phyloP scores from a whole-genome alignment of 495 filamentous ascomycete species.

The Penicillium angulare region DNA sequence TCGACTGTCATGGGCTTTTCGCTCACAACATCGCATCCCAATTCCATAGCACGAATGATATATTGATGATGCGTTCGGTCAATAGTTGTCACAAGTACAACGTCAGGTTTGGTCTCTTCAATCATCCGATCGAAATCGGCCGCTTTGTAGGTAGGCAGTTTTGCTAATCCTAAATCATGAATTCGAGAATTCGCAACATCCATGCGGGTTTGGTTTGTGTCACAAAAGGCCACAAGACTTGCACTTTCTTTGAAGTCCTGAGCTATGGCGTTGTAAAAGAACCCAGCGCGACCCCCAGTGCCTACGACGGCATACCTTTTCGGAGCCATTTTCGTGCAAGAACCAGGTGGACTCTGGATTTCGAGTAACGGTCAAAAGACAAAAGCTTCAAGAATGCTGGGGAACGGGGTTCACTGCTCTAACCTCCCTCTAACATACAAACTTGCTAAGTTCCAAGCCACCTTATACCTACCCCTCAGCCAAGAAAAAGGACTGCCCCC shows the following conservation, averaged over 20 bases:
- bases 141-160: slow-evolving; percentile 50
- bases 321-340: slow-evolving; percentile 4
- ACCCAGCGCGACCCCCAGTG: slow-evolving; percentile 35
- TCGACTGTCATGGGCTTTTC: slow-evolving; percentile 64
- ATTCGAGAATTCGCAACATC: slow-evolving; percentile 27
- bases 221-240: slow-evolving; percentile 46
- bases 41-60: slow-evolving; percentile 52
- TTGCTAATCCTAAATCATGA: slow-evolving; percentile 14
- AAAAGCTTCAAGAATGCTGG: neutral
- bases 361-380: neutral
- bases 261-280: slow-evolving; percentile 57
- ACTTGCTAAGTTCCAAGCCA: too few relatives aligned
- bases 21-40: slow-evolving; percentile 55
- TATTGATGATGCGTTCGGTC: slow-evolving; percentile 58
- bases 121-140: slow-evolving; percentile 55
- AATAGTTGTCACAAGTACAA: slow-evolving; percentile 57
- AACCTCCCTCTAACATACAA: too few relatives aligned
- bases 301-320: slow-evolving; percentile 32
- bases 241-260: slow-evolving; percentile 46
- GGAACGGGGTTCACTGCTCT: too few relatives aligned
- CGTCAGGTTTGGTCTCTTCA: slow-evolving; percentile 49
- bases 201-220: slow-evolving; percentile 32
- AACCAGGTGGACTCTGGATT: neutral
- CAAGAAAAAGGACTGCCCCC: neutral
- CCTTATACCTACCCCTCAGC: slow-evolving; percentile 21